Evolutionary conservation across 73 alveolate species (phyloP).

Genomic region (Paramecium sexaurelia): DNA sequence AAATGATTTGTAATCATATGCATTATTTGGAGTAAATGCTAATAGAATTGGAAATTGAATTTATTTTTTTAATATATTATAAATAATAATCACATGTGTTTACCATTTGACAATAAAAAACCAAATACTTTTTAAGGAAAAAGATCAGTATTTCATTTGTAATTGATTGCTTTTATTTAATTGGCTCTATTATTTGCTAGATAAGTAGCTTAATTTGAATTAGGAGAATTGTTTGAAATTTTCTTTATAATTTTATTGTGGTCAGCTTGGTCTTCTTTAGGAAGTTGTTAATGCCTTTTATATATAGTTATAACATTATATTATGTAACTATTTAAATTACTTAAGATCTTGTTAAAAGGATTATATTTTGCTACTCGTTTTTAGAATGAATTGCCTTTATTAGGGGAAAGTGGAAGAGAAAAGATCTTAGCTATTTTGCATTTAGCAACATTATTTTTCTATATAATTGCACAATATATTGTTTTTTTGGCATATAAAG

Average conservation of each 20-base stretch:
- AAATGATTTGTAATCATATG: not conserved
- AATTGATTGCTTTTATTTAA: constrained; percentile 23
- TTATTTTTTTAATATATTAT: not conserved
- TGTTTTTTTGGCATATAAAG: constrained; percentile 22
- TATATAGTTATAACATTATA: constrained; percentile 27
- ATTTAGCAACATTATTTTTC: not conserved
- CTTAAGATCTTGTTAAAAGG: not conserved
- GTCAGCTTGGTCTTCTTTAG: constrained; percentile 31
- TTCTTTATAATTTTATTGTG: not conserved
- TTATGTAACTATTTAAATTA: not conserved
- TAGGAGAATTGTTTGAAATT: constrained; percentile 32
- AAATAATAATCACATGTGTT: not conserved
- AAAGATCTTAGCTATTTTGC: not conserved
- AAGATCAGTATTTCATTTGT: not conserved
- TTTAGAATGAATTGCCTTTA: not conserved
- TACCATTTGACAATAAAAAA: constrained; percentile 5
- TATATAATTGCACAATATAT: constrained; percentile 18
- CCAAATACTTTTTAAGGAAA: constrained; percentile 2
- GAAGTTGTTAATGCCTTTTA: not conserved
- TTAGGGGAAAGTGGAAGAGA: not conserved
- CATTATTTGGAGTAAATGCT: constrained; percentile 31
- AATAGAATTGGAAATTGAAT: constrained; percentile 11
- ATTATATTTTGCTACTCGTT: constrained; percentile 22
- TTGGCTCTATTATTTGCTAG: constrained; percentile 30
- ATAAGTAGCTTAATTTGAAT: not conserved